Conservation (phyloP, 2,329 filamentous ascomycete genomes). For the Chrysoporthe deuterocubensis region DNA sequence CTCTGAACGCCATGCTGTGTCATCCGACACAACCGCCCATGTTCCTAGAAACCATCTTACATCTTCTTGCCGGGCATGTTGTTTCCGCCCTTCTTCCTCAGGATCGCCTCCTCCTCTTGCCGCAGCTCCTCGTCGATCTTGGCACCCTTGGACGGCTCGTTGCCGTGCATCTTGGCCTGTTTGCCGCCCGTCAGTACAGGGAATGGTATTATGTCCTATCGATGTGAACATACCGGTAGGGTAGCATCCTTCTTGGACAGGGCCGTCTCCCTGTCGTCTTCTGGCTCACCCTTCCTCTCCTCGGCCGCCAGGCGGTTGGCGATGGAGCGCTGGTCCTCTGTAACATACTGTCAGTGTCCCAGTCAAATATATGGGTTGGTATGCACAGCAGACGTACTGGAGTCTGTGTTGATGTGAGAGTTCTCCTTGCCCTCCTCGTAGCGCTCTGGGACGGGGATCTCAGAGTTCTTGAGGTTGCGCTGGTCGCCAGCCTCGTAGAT, state of each 20-base stretch:
- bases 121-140: conserved; percentile 71
- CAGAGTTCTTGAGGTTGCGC: conserved; percentile 62
- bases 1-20: conserved; percentile 25
- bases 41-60: conserved; percentile 30
- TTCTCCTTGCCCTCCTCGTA: conserved; percentile 75
- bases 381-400: conserved; percentile 58
- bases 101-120: conserved; percentile 68
- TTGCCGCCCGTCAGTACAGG: conserved; percentile 1
- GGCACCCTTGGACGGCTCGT: conserved; percentile 73
- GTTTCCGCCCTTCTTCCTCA: conserved; percentile 62
- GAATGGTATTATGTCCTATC: not conserved
- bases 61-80: conserved; percentile 39
- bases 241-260: conserved; percentile 64
- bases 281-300: conserved; percentile 53
- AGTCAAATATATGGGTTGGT: not conserved
- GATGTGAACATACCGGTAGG: conserved; percentile 49
- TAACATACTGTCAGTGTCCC: not conserved
- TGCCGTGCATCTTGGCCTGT: conserved; percentile 69
- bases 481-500: conserved; percentile 82
- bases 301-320: conserved; percentile 70
- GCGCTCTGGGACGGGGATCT: conserved; percentile 55
- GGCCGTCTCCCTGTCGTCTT: conserved; percentile 48
- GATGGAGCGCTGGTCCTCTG: conserved; percentile 73
- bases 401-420: conserved; percentile 71
- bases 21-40: not conserved